phyloP scores from a whole-genome alignment of 1,284 basidiomycete species.

The Marasmius fiardii region DNA sequence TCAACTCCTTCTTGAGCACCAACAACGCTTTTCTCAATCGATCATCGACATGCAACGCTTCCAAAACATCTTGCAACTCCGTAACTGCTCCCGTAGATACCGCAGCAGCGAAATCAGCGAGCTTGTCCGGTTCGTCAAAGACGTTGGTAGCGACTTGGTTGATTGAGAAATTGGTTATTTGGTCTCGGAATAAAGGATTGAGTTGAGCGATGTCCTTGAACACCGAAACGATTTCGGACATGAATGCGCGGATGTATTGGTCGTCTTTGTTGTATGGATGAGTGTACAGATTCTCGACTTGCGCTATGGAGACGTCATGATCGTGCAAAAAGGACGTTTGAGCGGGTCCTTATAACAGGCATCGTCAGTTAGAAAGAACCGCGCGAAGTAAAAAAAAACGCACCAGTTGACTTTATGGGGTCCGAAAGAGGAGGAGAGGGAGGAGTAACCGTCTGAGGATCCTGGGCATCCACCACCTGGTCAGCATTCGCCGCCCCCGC shows the following conservation, averaged over 20 bases:
- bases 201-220: conserved; percentile 99
- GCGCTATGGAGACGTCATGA: conserved; percentile 87
- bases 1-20: conserved; percentile 97
- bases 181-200: conserved; percentile 97
- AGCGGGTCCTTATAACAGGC: conserved; percentile 34
- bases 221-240: conserved; percentile 94
- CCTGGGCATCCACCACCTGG: conserved; percentile 42
- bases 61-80: conserved; percentile 93
- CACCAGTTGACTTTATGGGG: not conserved
- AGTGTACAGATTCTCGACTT: conserved; percentile 81
- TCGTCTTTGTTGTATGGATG: conserved; percentile 91
- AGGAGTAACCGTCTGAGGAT: conserved; percentile 45
- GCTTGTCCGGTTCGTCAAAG: conserved; percentile 97
- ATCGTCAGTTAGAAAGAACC: not conserved
- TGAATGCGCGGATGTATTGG: conserved; percentile 93
- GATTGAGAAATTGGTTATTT: conserved; percentile 96
- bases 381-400: not conserved
- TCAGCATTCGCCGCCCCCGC: conserved; percentile 39
- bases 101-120: conserved; percentile 97
- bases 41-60: conserved; percentile 85
- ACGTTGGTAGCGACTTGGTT: conserved; percentile 96
- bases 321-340: conserved; percentile 92
- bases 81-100: conserved; percentile 89
- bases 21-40: conserved; percentile 87
- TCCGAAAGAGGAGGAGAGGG: conserved; percentile 41